Base-by-base conservation (phyloP, 2,329 filamentous ascomycete genomes). In the Epichloe gansuensis region DNA sequence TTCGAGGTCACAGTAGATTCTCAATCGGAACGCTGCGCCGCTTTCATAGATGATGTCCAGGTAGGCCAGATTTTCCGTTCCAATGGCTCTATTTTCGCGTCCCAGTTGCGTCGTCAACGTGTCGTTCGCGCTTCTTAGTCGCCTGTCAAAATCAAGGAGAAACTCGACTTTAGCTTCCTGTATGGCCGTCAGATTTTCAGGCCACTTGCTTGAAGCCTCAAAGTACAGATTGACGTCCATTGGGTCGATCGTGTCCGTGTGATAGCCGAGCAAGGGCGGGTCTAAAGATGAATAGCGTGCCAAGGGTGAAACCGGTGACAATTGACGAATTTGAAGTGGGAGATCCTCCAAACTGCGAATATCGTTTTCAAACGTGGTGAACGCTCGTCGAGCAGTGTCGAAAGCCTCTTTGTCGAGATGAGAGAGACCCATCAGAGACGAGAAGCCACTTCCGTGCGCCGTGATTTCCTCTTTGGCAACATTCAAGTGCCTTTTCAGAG, bases 161-260 rank as follows among this genome's bases (percentile, higher is more conserved):
- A 98, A 95, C 3, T 94, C 93, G 40, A 94, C 79, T 68, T 98
- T 98, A 12, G 89, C 90, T 62, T 89, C 82, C 66, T 98, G 93
- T 52, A 97, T 95, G 5, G 91, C 90, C 3, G 80, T 80, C 8
- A 97, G 70, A 62, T 94, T 89, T 63, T 97, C 90, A 0, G 93
- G 93, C 93, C 93, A 98, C 59, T 88, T 85, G 45, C 82, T 84
- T 6, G 93, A 97, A 4, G 86, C 87, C 69, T 98, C 93, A 60
- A 98, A 97, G 63, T 91, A 90, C 47, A 98, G 75, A 42, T 89
- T 78, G 35, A 94, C 78, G 58, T 94, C 84, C 58, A 90, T 84
- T 0, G 87, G 84, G 27, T 66, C 63, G 51, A 73, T 60, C 17
- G 67, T 59, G 1, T 67, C 69, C 21, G 71, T 73, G 48, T 71